Evolutionary conservation across 495 filamentous ascomycete species (phyloP).

Genomic region (Hypoxylon cercidicola): DNA sequence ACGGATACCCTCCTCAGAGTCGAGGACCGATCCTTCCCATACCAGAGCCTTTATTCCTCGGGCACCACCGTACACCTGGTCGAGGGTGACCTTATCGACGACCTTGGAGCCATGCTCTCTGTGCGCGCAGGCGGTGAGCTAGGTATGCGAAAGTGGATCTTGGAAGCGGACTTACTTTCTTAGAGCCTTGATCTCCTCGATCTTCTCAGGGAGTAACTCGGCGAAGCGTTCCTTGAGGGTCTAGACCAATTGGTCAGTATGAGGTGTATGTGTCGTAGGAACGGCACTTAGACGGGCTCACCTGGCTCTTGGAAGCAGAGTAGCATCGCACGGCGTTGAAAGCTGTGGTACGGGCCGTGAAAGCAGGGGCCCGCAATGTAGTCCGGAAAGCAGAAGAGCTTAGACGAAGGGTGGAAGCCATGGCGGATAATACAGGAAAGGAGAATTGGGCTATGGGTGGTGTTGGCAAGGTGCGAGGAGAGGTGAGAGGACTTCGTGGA

Average conservation of each 20-base stretch:
- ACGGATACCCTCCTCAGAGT: conserved; percentile 98
- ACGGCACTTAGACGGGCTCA: conserved; percentile 52
- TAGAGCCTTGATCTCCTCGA: conserved; percentile 99
- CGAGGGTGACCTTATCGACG: conserved; percentile 96
- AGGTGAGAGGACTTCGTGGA: conserved; percentile 38
- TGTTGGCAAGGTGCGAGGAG: conserved; percentile 43
- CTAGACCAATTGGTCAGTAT: conserved; percentile 61
- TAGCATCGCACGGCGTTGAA: conserved; percentile 89
- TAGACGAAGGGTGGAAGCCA: conserved; percentile 84
- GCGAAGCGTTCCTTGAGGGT: conserved; percentile 98
- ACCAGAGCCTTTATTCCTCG: conserved; percentile 98
- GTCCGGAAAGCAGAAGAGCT: conserved; percentile 79
- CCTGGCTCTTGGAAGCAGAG: conserved; percentile 85
- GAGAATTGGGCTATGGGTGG: conserved; percentile 39
- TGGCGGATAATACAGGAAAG: conserved; percentile 57
- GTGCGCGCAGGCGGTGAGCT: conserved; percentile 30
- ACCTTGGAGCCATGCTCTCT: conserved; percentile 95
- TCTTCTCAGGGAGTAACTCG: conserved; percentile 91
- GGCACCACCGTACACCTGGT: conserved; percentile 99
- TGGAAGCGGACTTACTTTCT: conserved; percentile 73
- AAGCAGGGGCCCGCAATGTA: conserved; percentile 68
- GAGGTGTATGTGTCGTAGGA: conserved; percentile 31
- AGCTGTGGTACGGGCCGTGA: conserved; percentile 71
- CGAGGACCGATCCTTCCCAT: conserved; percentile 98
- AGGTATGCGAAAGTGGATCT: conserved; percentile 6